phyloP scores from a whole-genome alignment of 2,329 filamentous ascomycete genomes.

The Talaromyces rugulosus region DNA sequence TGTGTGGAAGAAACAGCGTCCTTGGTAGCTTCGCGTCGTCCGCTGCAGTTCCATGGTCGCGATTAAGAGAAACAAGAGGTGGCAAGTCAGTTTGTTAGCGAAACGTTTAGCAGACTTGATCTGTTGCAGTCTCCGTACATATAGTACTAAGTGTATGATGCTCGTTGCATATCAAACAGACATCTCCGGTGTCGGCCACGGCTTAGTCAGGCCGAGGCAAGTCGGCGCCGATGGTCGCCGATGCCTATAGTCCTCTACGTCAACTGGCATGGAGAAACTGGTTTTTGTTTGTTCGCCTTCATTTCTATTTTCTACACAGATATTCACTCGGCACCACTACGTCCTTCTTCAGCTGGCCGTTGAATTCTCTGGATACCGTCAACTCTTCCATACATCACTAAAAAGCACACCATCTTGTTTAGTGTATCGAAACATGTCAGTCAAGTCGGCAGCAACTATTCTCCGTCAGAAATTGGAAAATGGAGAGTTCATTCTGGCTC shows the following conservation, averaged over 20 bases:
- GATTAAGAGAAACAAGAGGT: neutral
- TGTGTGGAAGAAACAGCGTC: neutral
- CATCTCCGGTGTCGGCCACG: neutral
- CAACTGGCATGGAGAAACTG: neutral
- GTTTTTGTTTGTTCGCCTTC: neutral
- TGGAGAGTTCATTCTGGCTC: constrained; percentile 37
- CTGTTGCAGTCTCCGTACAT: neutral
- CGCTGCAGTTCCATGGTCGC: neutral
- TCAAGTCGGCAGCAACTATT: neutral
- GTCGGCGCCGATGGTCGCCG: neutral
- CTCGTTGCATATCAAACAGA: neutral
- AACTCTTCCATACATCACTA: neutral
- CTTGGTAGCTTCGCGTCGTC: neutral
- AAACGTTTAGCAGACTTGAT: neutral
- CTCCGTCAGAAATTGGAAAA: constrained; percentile 1
- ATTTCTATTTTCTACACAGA: too few relatives aligned
- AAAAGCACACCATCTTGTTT: neutral
- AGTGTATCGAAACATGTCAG: neutral
- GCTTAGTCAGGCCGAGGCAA: neutral
- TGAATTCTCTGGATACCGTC: neutral
- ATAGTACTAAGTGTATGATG: neutral
- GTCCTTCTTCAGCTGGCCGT: neutral
- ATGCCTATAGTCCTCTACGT: neutral
- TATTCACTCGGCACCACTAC: neutral
- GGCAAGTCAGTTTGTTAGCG: neutral